Base-by-base conservation (phyloP, 805 yeast genomes). In the Candida nitratophila region DNA sequence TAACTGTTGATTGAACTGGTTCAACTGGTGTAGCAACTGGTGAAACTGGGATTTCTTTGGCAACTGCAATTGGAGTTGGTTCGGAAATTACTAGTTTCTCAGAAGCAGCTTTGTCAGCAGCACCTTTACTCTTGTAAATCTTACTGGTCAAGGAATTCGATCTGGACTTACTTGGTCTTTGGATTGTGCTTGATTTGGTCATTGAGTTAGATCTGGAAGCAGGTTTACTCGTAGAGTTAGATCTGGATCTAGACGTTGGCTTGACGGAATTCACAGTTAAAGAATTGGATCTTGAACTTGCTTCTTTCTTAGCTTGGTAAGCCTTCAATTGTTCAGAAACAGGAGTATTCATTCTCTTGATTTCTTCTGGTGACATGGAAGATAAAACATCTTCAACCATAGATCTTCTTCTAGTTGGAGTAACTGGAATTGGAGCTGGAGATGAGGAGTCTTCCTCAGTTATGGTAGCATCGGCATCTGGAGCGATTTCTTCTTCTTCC, bases 211-310 rank as follows among this genome's bases (percentile, higher is more conserved):
- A 64, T 44, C 67, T 66, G 45, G 71, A 70, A 37, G 70, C 67
- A 21, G 48, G 30, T 29, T 33, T 47, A 17, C 39, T 29, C 31
- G 37, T 47, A 8, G 44, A 36, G 32, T 34, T 37, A 9, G 48
- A 37, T 22, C 45, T 41, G 10, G 47, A 44, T 27, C 31, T 37
- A 16, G 45, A 17, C 8, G 17, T 19, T 31, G 35, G 32, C 8
- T 46, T 44, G 10, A 50, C 34, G 7, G 56, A 50, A 37, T 48
- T 48, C 10, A 55, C 35, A 24, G 71, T 68, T 44, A 63, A 55
- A 30, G 79, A 73, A 53, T 64, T 73, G 34, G 71, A 64, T 45
- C 67, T 66, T 45, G 71, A 70, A 37, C 70, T 68, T 46, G 65
- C 68, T 16, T 62, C 67, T 2, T 47, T 59, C 19, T 54, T 54